These are phyloP conservation scores for Barnettozyma siamensis DNA, from an alignment of 805 yeast species.

Conservation along the genomic window DNA sequence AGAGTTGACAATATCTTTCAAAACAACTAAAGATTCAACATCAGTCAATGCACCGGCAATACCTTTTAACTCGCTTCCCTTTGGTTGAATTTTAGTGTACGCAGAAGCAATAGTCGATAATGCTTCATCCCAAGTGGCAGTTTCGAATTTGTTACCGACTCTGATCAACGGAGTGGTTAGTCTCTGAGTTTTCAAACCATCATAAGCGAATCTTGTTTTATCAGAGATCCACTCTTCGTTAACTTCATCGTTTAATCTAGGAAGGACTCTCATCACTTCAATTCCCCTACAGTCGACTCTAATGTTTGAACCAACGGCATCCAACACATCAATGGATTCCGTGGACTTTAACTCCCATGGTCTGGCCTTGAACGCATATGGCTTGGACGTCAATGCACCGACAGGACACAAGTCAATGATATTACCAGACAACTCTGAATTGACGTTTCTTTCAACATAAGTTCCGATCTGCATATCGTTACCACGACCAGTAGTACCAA, in stretches of 20 bases:
- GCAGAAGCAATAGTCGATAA: slow-evolving; percentile 63
- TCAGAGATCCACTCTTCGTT: slow-evolving; percentile 92
- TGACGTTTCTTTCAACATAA: slow-evolving; percentile 76
- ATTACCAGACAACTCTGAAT: slow-evolving; percentile 82
- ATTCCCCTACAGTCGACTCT: slow-evolving; percentile 84
- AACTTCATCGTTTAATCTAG: slow-evolving; percentile 78
- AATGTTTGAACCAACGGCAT: slow-evolving; percentile 76
- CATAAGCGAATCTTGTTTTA: slow-evolving; percentile 80
- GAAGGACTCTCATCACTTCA: slow-evolving; percentile 82
- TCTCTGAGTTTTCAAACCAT: slow-evolving; percentile 82
- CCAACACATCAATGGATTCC: slow-evolving; percentile 79
- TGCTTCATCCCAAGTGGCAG: slow-evolving; percentile 87
- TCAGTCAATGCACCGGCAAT: slow-evolving; percentile 78
- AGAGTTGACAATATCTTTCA: slow-evolving; percentile 71
- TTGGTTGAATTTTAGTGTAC: slow-evolving; percentile 47
- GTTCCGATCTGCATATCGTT: slow-evolving; percentile 91
- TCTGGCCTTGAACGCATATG: slow-evolving; percentile 87
- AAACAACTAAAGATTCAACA: slow-evolving; percentile 75
- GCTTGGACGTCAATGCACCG: slow-evolving; percentile 86
- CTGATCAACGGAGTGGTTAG: slow-evolving; percentile 75
- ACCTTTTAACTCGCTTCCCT: slow-evolving; percentile 71
- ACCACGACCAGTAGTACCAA: slow-evolving; percentile 87
- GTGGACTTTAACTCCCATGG: slow-evolving; percentile 93
- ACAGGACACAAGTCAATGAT: slow-evolving; percentile 87
- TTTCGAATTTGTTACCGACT: slow-evolving; percentile 60